Conservation (phyloP, 495 filamentous ascomycete genomes). For the Aspergillus wentii region DNA sequence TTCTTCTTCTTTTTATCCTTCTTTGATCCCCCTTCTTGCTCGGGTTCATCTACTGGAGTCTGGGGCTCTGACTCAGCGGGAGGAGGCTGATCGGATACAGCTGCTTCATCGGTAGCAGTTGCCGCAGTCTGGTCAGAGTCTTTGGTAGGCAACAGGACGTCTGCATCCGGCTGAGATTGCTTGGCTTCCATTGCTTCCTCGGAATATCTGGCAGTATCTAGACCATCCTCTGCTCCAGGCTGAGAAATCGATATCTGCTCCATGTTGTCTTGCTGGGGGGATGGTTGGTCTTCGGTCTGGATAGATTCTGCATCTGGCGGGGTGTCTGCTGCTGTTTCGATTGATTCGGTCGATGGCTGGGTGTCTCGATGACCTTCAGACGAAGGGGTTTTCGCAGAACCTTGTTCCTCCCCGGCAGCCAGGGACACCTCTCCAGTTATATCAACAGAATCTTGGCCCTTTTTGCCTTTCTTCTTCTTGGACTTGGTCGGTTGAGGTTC, state of each 20-base stretch:
- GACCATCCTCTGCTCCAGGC: too few relatives aligned
- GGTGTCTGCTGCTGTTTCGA: too few relatives aligned
- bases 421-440: too few relatives aligned
- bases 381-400: too few relatives aligned
- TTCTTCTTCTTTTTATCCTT: conserved; percentile 34
- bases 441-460: not conserved
- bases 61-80: conserved; percentile 8
- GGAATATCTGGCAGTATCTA: not conserved
- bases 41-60: conserved; percentile 7
- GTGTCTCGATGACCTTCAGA: too few relatives aligned
- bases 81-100: not conserved
- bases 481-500: conserved; percentile 2
- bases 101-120: conserved; percentile 2
- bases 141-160: not conserved
- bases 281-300: too few relatives aligned
- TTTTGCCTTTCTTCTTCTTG: not conserved
- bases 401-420: too few relatives aligned
- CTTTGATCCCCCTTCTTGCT: conserved; percentile 19
- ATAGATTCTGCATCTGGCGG: too few relatives aligned
- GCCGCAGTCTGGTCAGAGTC: too few relatives aligned
- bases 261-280: too few relatives aligned
- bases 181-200: not conserved
- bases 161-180: not conserved
- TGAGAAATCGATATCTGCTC: too few relatives aligned
- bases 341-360: too few relatives aligned